These are phyloP conservation scores for Epichloe festucae DNA, from an alignment of 2,329 filamentous ascomycete species.

Conservation along the genomic window DNA sequence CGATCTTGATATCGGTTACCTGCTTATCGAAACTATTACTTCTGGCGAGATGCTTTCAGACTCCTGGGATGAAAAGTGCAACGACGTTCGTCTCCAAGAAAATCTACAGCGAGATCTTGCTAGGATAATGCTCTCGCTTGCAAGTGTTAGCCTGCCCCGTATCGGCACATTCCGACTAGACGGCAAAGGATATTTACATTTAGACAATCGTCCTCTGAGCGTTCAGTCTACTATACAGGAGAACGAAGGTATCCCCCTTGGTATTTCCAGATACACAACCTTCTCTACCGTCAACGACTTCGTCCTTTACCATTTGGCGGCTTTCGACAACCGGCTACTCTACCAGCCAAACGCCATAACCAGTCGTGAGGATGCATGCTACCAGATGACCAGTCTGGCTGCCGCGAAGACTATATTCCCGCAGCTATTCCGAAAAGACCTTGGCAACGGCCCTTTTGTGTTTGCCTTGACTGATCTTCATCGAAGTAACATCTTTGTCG, in stretches of 20 bases:
- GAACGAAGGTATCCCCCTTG: not conserved
- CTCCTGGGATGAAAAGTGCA: not conserved
- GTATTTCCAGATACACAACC: not conserved
- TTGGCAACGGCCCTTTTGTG: conserved; percentile 14
- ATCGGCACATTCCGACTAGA: conserved; percentile 17
- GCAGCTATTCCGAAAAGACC: conserved; percentile 10
- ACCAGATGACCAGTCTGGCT: not conserved
- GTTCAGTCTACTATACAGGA: not conserved
- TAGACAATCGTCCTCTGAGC: conserved; percentile 11
- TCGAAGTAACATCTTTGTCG: conserved; percentile 21
- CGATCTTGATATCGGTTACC: conserved; percentile 9
- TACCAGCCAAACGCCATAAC: not conserved
- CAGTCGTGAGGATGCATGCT: not conserved
- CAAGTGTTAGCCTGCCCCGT: conserved; percentile 14
- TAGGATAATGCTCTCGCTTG: conserved; percentile 16
- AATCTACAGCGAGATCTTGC: conserved; percentile 19
- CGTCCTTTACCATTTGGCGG: not conserved
- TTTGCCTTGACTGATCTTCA: conserved; percentile 19
- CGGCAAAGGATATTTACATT: conserved; percentile 17
- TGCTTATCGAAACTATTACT: conserved; percentile 11
- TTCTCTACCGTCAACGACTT: not conserved
- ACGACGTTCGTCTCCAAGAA: conserved; percentile 3
- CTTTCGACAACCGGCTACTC: not conserved
- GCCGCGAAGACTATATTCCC: not conserved
- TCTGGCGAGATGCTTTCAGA: not conserved